Percentiles rank a stretch among this genome's conserved stretches.
Conservation (phyloP, 225 moss, liverwort and hornwort genomes). For the Pseudisothecium myosuroides region DNA sequence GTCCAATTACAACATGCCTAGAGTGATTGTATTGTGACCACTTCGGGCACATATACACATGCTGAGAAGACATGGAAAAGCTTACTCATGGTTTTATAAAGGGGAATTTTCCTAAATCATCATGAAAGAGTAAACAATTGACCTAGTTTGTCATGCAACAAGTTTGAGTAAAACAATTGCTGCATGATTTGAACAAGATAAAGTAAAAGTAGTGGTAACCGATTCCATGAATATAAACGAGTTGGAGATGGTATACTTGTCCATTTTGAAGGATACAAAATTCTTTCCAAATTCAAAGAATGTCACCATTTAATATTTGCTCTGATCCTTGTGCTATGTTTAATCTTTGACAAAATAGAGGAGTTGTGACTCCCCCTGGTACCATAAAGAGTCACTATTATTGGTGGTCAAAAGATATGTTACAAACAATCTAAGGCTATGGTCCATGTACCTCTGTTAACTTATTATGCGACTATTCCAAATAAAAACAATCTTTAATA, state of each 20-base stretch:
- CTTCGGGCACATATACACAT: fast-evolving
- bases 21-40: not conserved
- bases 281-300: too few species aligned
- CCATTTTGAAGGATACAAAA: not conserved
- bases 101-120: not conserved
- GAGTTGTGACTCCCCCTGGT: too few species aligned
- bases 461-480: not conserved
- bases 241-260: not conserved
- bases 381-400: too few species aligned
- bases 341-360: too few species aligned
- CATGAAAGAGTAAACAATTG: not conserved
- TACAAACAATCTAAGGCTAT: not conserved
- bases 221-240: not conserved
- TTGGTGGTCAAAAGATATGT: too few species aligned
- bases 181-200: fast-evolving
- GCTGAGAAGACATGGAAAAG: too few species aligned
- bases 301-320: fast-evolving
- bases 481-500: not conserved
- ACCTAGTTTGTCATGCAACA: not conserved
- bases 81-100: too few species aligned
- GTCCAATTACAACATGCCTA: not conserved
- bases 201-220: too few species aligned
- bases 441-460: not conserved
- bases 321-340: fast-evolving
- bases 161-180: not conserved